Conservation (phyloP, 1,284 basidiomycete genomes). For the Pascua sp. region DNA sequence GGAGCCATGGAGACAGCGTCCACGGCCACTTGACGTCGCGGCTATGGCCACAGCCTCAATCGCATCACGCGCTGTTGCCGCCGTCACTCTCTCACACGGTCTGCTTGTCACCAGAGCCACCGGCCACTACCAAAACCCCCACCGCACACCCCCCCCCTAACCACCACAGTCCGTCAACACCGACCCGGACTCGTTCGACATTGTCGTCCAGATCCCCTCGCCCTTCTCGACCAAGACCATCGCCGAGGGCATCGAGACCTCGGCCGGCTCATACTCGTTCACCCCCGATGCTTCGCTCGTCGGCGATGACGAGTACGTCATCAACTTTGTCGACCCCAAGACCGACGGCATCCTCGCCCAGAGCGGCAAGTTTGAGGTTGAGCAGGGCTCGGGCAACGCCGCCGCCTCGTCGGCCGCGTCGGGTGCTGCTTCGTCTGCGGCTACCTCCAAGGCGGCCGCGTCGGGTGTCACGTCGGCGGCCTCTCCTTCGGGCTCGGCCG, state of each 20-base stretch:
- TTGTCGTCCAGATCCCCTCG: conserved; percentile 30
- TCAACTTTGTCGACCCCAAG: conserved; percentile 27
- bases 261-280: conserved; percentile 34
- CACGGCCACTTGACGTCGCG: no score
- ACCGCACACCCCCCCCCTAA: neutral
- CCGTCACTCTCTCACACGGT: no score
- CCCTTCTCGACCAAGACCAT: conserved; percentile 42
- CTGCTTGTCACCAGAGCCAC: neutral
- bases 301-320: conserved; percentile 15
- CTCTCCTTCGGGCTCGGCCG: neutral
- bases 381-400: conserved; percentile 16
- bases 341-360: conserved; percentile 40
- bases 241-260: conserved; percentile 28
- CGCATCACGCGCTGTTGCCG: no score
- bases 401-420: conserved; percentile 13
- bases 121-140: neutral
- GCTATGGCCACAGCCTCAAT: no score
- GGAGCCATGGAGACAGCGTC: no score
- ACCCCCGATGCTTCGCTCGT: conserved; percentile 24
- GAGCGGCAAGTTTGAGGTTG: conserved; percentile 35
- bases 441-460: neutral
- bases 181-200: conserved; percentile 36
- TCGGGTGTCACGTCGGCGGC: neutral
- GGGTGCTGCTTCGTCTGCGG: conserved; percentile 1
- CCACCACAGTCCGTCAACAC: conserved; percentile 29